Evolutionary conservation across 106 monocot species (phyloP).

Genomic region (Triglochin maritima): DNA sequence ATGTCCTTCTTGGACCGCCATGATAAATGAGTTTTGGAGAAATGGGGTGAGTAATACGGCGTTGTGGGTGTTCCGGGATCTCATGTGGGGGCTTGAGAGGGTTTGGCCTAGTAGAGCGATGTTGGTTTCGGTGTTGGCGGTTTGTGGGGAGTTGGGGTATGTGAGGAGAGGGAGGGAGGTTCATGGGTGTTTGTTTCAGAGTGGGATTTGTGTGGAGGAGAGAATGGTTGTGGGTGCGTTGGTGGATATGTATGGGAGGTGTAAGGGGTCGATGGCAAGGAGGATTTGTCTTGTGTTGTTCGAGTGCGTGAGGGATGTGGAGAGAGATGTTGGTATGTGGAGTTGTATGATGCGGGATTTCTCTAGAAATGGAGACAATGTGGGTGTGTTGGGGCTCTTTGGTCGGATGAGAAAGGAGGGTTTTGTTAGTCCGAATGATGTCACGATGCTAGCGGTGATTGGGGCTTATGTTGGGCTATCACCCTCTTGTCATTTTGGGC

Average conservation of each 20-base stretch:
- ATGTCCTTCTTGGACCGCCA: conserved; percentile 33
- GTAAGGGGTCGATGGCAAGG: conserved; percentile 1
- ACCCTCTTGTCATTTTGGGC: conserved; percentile 3
- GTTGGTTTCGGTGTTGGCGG: conserved; percentile 16
- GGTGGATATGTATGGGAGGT: conserved; percentile 28
- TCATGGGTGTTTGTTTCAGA: conserved; percentile 19
- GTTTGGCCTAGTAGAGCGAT: conserved; percentile 23
- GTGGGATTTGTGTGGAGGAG: conserved; percentile 14
- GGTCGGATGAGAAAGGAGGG: conserved; percentile 15
- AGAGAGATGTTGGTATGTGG: conserved; percentile 31
- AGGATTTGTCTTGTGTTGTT: conserved; percentile 10
- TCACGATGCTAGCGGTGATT: conserved; percentile 24
- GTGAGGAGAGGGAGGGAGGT: conserved; percentile 16
- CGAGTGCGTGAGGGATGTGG: not conserved
- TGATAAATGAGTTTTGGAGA: conserved; percentile 18
- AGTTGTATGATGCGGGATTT: conserved; percentile 19
- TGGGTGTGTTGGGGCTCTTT: conserved; percentile 15
- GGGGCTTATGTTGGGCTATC: conserved; percentile 12
- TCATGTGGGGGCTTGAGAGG: conserved; percentile 7
- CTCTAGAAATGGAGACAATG: conserved; percentile 9
- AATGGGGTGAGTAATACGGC: conserved; percentile 1
- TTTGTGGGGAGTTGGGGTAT: conserved; percentile 8
- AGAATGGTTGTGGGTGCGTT: conserved; percentile 9
- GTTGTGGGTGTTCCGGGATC: conserved; percentile 3
- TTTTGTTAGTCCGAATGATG: conserved; percentile 10